These are phyloP conservation scores for Panicum hallii DNA, from an alignment of 202 grass and related monocot genomes.

Conservation along the genomic window DNA sequence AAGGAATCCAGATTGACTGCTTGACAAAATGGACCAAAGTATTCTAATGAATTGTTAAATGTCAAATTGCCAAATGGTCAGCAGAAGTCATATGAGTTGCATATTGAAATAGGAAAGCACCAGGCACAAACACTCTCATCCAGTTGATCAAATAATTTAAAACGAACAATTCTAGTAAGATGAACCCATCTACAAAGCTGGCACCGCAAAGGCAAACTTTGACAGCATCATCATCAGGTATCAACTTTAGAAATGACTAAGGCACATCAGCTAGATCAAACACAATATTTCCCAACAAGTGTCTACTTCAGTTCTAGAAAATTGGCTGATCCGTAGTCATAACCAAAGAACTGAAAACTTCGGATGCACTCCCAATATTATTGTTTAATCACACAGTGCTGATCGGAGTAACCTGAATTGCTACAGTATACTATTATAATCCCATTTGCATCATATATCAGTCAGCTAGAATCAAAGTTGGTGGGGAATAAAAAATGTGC, in stretches of 20 bases:
- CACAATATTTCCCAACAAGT: slow-evolving; percentile 19
- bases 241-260: slow-evolving; percentile 2
- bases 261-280: slow-evolving; percentile 26
- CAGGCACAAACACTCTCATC: slow-evolving; percentile 5
- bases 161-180: slow-evolving; percentile 33
- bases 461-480: slow-evolving; percentile 23
- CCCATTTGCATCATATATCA: slow-evolving; percentile 10
- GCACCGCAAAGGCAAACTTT: background rate
- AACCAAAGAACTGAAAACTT: slow-evolving; percentile 27
- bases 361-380: background rate
- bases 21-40: slow-evolving; percentile 26
- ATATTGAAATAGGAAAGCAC: slow-evolving; percentile 26
- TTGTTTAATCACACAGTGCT: slow-evolving; percentile 19
- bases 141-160: slow-evolving; percentile 27
- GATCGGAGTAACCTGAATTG: background rate
- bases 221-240: slow-evolving; percentile 29
- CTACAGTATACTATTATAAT: slow-evolving; percentile 9
- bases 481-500: slow-evolving; percentile 23
- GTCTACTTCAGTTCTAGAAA: slow-evolving; percentile 24
- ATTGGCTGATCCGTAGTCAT: background rate
- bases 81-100: slow-evolving; percentile 26
- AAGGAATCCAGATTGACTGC: background rate
- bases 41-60: slow-evolving; percentile 11
- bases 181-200: slow-evolving; percentile 19
- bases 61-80: background rate